These are phyloP conservation scores for Carex cristatella DNA, from an alignment of 176 grass and related monocot species.

Conservation along the genomic window DNA sequence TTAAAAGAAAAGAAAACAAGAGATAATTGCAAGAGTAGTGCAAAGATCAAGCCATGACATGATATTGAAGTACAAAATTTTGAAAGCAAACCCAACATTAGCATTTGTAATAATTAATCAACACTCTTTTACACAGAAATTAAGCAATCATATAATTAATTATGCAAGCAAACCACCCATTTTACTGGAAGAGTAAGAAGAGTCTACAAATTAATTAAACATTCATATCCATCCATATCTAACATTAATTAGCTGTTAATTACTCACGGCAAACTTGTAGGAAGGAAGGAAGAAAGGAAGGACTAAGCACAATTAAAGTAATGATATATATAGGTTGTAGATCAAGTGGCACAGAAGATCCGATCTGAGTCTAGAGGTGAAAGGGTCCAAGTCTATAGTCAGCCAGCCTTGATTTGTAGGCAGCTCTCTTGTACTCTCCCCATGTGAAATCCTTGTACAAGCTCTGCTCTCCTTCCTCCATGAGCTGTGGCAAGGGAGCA, in stretches of 20 bases:
- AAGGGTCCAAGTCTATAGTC: constrained; percentile 86
- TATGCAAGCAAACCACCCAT: neutral
- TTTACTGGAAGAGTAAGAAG: neutral
- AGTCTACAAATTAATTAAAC: neutral
- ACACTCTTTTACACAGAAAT: constrained; percentile 9
- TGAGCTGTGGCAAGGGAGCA: constrained; percentile 70
- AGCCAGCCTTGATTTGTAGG: constrained; percentile 88
- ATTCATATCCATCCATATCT: neutral
- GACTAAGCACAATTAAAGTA: no score
- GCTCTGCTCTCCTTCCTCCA: constrained; percentile 73
- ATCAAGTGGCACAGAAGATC: neutral
- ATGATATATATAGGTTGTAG: no score
- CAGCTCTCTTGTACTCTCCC: constrained; percentile 96
- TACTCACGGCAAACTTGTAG: neutral
- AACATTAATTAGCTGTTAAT: neutral
- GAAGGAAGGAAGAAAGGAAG: neutral
- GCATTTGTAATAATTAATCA: constrained; percentile 6
- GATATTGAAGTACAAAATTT: neutral
- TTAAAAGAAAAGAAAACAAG: no score
- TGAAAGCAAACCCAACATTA: neutral
- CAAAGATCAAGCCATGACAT: neutral
- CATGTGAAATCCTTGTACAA: constrained; percentile 96
- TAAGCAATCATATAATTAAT: neutral
- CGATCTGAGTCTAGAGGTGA: constrained; percentile 29
- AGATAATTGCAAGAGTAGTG: neutral